Evolutionary conservation across 116 monocot genomes (phyloP), one percentile per base, ranked within the genome.

Genomic region (Trichopus zeylanicus): DNA sequence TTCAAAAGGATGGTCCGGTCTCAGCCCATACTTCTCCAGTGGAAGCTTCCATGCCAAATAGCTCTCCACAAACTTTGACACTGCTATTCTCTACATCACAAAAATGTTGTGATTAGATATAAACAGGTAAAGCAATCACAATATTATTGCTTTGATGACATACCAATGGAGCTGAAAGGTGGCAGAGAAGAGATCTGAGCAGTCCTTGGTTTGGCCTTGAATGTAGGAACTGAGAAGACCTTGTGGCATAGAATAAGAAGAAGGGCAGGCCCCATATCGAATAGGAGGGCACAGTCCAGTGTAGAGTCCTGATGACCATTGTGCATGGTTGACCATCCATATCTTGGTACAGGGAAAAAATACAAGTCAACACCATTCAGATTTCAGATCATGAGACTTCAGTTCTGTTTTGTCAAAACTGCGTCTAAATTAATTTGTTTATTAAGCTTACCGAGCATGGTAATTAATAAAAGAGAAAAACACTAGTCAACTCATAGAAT

Each of bases 231-330:
- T 93, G 88, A 47, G 93, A 78, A n/a, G 74, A 70, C 51, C 93
- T 76, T 0, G 89, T 93, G 5, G 82, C 63, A 51, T 73, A 93
- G 73, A 93, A 80, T 15, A 93, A 55, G 69, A 65, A 83, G 60
- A 93, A 86, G 5, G 89, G 93, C 1, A 93, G 67, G 10, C 93
- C 93, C 93, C 86, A 93, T 16, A 89, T 83, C 37, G 89, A 85
- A 42, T 93, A 93, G n/a, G 82, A 80, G 29, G 93, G 93, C 25
- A 93, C 82, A 18, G 76, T 84, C 93, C 93, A 93, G 51, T 89
- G 93, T 56, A 83, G 57, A 2, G 80, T 85, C 52, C 93, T 79
- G 48, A 89, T 71, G 53, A 93, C 56, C 89, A 93, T 93, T 4
- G 93, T 93, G 76, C 93, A 93, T 0, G 89, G 65, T 61, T 93